Evolutionary conservation across 2,329 filamentous ascomycete genomes (phyloP), one percentile per base, ranked within the genome.

Genomic region (Arachnomyces sp.): DNA sequence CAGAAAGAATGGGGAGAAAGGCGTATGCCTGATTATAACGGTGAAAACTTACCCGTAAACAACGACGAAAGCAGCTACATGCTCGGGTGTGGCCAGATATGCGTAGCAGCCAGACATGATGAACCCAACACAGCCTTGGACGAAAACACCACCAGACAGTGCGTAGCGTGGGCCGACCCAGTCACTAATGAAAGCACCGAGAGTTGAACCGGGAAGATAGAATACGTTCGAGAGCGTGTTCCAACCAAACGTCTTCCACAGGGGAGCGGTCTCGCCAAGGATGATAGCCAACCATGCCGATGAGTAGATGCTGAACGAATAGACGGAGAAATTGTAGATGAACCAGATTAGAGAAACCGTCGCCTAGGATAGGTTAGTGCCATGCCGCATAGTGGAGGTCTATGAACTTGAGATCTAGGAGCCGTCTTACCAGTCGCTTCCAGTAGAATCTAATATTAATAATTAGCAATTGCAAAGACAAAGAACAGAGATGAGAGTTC

Each of bases 171-270:
- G 87, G 0, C 89, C 89, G 37, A 93, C 67, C 66, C 73, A 79
- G 63, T 95, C 89, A 17, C 79, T 82, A 5, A 84, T 67, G 41
- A 84, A 84, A 0, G 85, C 83, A 14, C 89, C 89, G 3, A 83
- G 62, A 38, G 89, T 70, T 16, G 85, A 84, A 1, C 89, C 89
- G 0, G 87, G 88, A 36, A 94, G 74, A 61, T 93, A 93, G 62
- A 94, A 94, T 46, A 87, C 67, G 60, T 92, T 94, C 67, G 93
- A 79, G 31, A 94, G 74, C 0, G 83, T 87, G 57, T 86, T 88
- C 87, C 87, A 94, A 31, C 87, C 89, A 45, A 94, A 89, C 8
- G 79, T 67, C 46, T 82, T 83, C 55, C 85, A 90, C 2, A 94
- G 67, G 0, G 81, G 74, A 0, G 77, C 70, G 3, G 58, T 52